These are phyloP conservation scores for Neophaeococcomyces aloes DNA, from an alignment of 2,329 filamentous ascomycete species.

Conservation along the genomic window DNA sequence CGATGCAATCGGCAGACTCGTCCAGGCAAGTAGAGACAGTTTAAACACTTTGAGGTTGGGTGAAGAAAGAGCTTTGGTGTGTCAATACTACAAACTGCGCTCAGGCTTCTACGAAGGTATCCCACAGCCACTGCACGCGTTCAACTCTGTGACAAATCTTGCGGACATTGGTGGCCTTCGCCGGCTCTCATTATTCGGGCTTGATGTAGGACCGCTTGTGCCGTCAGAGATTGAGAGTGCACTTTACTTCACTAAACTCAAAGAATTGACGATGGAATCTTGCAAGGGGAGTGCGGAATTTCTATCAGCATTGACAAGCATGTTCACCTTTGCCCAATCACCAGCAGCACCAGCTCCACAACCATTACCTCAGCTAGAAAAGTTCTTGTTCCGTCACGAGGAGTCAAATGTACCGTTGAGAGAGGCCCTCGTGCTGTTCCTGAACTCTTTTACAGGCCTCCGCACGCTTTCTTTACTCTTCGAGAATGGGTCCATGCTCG, in stretches of 20 bases:
- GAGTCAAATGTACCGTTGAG: conserved; percentile 15
- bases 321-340: conserved; percentile 16
- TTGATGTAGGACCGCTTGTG: conserved; percentile 14
- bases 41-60: conserved; percentile 18
- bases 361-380: conserved; percentile 12
- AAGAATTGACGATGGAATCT: conserved; percentile 18
- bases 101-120: conserved; percentile 11
- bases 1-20: conserved; percentile 14
- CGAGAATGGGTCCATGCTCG: conserved; percentile 19
- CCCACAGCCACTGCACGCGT: conserved; percentile 13
- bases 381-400: conserved; percentile 20
- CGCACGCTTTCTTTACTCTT: conserved; percentile 18
- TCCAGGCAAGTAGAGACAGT: conserved; percentile 15
- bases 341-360: conserved; percentile 12
- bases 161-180: conserved; percentile 13
- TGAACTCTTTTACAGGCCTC: conserved; percentile 20
- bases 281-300: conserved; percentile 17
- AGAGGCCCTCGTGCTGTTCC: conserved; percentile 16
- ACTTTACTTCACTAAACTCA: conserved; percentile 16
- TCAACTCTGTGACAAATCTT: conserved; percentile 13
- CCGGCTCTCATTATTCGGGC: conserved; percentile 16
- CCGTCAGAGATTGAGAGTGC: conserved; percentile 14
- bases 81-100: conserved; percentile 13
- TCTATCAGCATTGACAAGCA: conserved; percentile 12
- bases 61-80: conserved; percentile 19